Evolutionary conservation across 2,329 filamentous ascomycete species (phyloP).

Genomic region (Talaromyces marneffei): DNA sequence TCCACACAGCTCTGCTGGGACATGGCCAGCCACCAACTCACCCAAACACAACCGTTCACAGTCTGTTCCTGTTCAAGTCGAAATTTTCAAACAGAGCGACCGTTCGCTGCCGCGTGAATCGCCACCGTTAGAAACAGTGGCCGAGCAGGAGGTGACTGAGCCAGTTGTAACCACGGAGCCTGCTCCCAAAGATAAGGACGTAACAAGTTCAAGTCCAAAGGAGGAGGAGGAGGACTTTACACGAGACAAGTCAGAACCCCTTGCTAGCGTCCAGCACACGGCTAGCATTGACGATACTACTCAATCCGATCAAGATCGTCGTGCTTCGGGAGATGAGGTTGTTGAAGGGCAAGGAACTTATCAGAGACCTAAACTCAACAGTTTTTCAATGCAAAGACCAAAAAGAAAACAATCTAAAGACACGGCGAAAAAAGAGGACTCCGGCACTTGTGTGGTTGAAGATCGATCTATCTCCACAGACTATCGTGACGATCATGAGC

Average conservation of each 20-base stretch:
- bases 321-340: slow-evolving; percentile 17
- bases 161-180: not conserved
- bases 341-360: slow-evolving; percentile 30
- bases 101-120: not conserved
- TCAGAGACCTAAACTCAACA: slow-evolving; percentile 25
- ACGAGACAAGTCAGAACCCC: not conserved
- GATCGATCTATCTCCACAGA: slow-evolving; percentile 20
- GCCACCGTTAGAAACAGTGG: slow-evolving; percentile 1
- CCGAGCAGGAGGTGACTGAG: slow-evolving; percentile 2
- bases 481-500: slow-evolving; percentile 18
- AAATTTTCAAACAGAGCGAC: not conserved
- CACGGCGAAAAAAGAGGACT: slow-evolving; percentile 18
- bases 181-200: not conserved
- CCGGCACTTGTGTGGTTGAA: slow-evolving; percentile 20
- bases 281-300: not conserved
- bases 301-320: not conserved
- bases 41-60: slow-evolving; percentile 7
- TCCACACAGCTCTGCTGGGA: not conserved
- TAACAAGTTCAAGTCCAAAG: not conserved
- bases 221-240: not conserved
- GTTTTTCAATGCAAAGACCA: slow-evolving; percentile 25
- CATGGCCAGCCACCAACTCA: slow-evolving; percentile 11
- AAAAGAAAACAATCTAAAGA: slow-evolving; percentile 27
- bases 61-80: slow-evolving; percentile 13
- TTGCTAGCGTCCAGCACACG: not conserved